A percentile compares a stretch with the other conserved stretches of the same genome.
phyloP scores from a whole-genome alignment of 768 basidiomycete species.

The Favolaschia claudopus region DNA sequence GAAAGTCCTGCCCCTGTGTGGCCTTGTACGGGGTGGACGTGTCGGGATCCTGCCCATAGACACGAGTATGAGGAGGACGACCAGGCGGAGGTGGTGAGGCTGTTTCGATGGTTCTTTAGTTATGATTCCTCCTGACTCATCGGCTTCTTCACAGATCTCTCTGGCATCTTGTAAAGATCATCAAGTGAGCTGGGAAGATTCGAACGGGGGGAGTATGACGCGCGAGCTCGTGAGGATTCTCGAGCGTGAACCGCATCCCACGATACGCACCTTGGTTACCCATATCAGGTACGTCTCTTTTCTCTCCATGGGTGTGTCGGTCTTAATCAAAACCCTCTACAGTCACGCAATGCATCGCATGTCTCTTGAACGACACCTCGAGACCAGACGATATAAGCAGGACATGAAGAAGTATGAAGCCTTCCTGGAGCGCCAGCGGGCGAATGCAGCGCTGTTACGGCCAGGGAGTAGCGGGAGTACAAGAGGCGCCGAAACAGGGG shows the following conservation, averaged over 20 bases:
- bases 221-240: constrained; percentile 21
- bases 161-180: constrained; percentile 24
- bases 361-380: constrained; percentile 18
- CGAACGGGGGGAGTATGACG: constrained; percentile 23
- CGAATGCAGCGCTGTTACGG: background rate
- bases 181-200: constrained; percentile 23
- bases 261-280: constrained; percentile 5
- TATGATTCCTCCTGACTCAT: background rate
- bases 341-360: constrained; percentile 22
- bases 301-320: background rate
- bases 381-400: constrained; percentile 15
- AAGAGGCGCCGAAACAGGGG: no score
- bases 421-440: background rate
- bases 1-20: constrained; percentile 24
- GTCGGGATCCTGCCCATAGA: constrained; percentile 6
- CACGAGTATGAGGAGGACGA: constrained; percentile 6
- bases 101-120: background rate
- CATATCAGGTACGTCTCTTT: constrained; percentile 7
- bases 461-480: background rate
- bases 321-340: background rate
- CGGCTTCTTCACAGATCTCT: constrained; percentile 8
- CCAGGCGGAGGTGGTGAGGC: constrained; percentile 17
- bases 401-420: constrained; percentile 4
- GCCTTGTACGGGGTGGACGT: constrained; percentile 7
- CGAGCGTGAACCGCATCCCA: constrained; percentile 23